Percentiles rank a stretch among this genome's conserved stretches.
phyloP scores from a whole-genome alignment of 148 eudicot genomes.

The Pharnaceum exiguum region DNA sequence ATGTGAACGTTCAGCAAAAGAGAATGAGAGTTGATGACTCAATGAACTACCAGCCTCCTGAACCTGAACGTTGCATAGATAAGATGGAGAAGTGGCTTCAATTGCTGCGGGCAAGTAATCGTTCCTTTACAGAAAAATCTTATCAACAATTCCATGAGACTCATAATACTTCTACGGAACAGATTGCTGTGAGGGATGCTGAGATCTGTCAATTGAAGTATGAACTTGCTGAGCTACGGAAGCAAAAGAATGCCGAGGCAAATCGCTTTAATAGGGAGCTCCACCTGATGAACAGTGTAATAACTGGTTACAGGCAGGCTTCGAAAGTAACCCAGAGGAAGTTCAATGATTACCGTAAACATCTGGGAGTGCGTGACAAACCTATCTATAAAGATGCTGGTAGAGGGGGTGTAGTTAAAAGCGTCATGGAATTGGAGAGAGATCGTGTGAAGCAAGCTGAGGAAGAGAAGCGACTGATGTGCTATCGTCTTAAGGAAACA shows the following conservation, averaged over 20 bases:
- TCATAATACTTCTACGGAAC: conserved; percentile 32
- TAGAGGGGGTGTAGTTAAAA: conserved; percentile 72
- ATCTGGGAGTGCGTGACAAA: conserved; percentile 43
- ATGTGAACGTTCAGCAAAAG: conserved; percentile 37
- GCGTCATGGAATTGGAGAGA: conserved; percentile 55
- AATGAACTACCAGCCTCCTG: conserved; percentile 41
- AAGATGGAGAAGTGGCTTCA: conserved; percentile 37
- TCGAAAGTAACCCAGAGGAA: conserved; percentile 47
- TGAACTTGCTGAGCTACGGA: conserved; percentile 47
- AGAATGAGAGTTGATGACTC: conserved; percentile 48
- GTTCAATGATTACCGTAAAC: conserved; percentile 59
- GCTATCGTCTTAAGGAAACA: conserved; percentile 21
- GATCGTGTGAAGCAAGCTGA: conserved; percentile 48
- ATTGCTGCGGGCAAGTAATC: conserved; percentile 37
- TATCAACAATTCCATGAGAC: conserved; percentile 22
- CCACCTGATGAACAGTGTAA: conserved; percentile 50
- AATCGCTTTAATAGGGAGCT: conserved; percentile 68
- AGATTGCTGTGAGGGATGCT: conserved; percentile 37
- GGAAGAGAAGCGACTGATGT: conserved; percentile 47
- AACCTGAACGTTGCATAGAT: conserved; percentile 41
- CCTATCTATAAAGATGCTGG: conserved; percentile 85
- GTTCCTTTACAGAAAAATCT: conserved; percentile 28
- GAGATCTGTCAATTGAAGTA: conserved; percentile 42
- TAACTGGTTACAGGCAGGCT: conserved; percentile 70
- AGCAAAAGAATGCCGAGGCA: conserved; percentile 37